A percentile compares a stretch with the other conserved stretches of the same genome.
Conservation (phyloP, 2,329 filamentous ascomycete species). For the Pseudodiploospora longispora region DNA sequence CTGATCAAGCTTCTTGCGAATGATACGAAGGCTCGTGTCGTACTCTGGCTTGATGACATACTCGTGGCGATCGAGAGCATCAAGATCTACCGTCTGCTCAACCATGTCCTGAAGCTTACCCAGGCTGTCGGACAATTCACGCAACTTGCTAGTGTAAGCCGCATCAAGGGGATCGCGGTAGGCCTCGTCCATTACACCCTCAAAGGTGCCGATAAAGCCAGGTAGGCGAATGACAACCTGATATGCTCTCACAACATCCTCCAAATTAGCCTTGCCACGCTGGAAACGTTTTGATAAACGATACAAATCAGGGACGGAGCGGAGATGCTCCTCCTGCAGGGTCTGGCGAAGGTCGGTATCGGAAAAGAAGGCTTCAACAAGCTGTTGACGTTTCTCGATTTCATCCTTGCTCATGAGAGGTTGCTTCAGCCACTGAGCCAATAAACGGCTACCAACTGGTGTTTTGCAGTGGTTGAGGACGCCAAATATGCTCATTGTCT, state of each 20-base stretch:
- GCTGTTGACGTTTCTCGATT: constrained; percentile 83
- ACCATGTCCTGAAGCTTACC: constrained; percentile 94
- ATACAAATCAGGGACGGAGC: constrained; percentile 89
- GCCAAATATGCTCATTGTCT: constrained; percentile 94
- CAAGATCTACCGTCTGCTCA: constrained; percentile 92
- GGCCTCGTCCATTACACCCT: constrained; percentile 89
- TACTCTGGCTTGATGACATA: constrained; percentile 99
- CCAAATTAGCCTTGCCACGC: constrained; percentile 78
- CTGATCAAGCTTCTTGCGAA: constrained; percentile 84
- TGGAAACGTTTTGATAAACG: constrained; percentile 92
- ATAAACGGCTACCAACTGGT: constrained; percentile 76
- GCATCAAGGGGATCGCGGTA: constrained; percentile 82
- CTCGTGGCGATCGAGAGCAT: constrained; percentile 92
- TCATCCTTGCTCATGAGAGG: constrained; percentile 85
- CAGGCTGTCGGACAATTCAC: constrained; percentile 67
- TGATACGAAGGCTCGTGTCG: constrained; percentile 79
- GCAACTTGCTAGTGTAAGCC: constrained; percentile 79
- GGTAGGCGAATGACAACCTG: constrained; percentile 90
- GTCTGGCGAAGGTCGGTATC: constrained; percentile 91
- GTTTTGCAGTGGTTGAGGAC: constrained; percentile 97
- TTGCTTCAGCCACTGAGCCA: constrained; percentile 97
- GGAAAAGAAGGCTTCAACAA: constrained; percentile 89
- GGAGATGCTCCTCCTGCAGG: constrained; percentile 92
- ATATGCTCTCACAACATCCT: constrained; percentile 92
- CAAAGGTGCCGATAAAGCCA: constrained; percentile 79